phyloP scores from a whole-genome alignment of 2,329 filamentous ascomycete genomes.

The Pleomassaria siparia region DNA sequence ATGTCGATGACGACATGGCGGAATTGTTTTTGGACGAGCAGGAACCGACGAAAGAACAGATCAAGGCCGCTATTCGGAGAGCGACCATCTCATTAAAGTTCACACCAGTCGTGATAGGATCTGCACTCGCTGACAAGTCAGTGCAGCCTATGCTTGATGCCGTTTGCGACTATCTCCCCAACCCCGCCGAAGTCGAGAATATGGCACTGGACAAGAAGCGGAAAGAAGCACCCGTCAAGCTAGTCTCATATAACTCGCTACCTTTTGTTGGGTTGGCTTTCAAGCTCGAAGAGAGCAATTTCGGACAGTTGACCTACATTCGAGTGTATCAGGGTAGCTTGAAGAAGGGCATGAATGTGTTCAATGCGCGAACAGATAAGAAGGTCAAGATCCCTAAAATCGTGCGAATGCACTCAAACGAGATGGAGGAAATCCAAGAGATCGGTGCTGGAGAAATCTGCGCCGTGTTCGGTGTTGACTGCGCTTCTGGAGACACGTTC shows the following conservation, averaged over 20 bases:
- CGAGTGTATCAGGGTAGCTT: slow-evolving; percentile 95
- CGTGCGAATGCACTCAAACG: slow-evolving; percentile 98
- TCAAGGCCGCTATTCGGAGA: slow-evolving; percentile 88
- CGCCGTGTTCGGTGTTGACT: slow-evolving; percentile 96
- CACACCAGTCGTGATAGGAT: slow-evolving; percentile 94
- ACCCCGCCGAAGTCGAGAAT: slow-evolving; percentile 87
- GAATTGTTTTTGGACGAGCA: slow-evolving; percentile 90
- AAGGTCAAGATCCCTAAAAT: slow-evolving; percentile 96
- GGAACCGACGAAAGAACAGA: slow-evolving; percentile 75
- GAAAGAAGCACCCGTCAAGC: slow-evolving; percentile 76
- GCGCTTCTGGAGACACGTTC: slow-evolving; percentile 96
- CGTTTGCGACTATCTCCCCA: slow-evolving; percentile 93
- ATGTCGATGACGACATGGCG: slow-evolving; percentile 97
- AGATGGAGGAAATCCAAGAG: slow-evolving; percentile 95
- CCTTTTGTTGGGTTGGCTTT: slow-evolving; percentile 96
- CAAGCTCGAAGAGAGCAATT: slow-evolving; percentile 98
- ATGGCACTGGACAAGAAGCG: slow-evolving; percentile 81
- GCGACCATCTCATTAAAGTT: slow-evolving; percentile 90
- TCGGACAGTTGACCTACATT: slow-evolving; percentile 96
- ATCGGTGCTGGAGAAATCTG: slow-evolving; percentile 97
- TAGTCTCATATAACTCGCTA: slow-evolving; percentile 89
- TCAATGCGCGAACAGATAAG: slow-evolving; percentile 91
- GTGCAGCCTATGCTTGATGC: slow-evolving; percentile 96
- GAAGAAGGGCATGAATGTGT: slow-evolving; percentile 85
- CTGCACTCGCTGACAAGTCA: slow-evolving; percentile 89